These are phyloP conservation scores for Aeminium ludgeri DNA, from an alignment of 495 filamentous ascomycete genomes.

Conservation along the genomic window DNA sequence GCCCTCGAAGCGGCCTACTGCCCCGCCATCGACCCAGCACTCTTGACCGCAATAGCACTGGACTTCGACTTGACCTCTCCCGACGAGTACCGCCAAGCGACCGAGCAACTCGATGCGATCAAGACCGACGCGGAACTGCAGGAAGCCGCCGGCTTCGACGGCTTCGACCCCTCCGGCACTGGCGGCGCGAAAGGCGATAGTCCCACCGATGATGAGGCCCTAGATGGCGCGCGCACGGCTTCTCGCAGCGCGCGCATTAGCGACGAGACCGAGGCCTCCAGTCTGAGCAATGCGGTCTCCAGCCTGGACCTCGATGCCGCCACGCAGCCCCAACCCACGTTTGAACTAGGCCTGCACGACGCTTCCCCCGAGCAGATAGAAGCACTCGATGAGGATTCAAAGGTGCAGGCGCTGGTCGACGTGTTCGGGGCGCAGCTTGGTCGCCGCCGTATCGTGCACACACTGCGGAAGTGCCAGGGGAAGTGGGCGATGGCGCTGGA, in stretches of 20 bases:
- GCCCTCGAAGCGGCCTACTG: constrained; percentile 31
- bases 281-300: constrained; percentile 22
- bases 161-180: constrained; percentile 64
- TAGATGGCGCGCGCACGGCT: constrained; percentile 6
- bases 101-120: constrained; percentile 38
- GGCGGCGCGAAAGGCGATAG: constrained; percentile 23
- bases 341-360: constrained; percentile 6
- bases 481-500: constrained; percentile 59
- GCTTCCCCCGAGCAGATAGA: constrained; percentile 12
- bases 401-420: constrained; percentile 35
- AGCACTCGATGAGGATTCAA: constrained; percentile 33
- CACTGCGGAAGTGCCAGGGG: constrained; percentile 45
- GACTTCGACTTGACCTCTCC: constrained; percentile 44
- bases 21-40: constrained; percentile 44
- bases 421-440: constrained; percentile 53
- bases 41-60: constrained; percentile 45
- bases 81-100: constrained; percentile 34
- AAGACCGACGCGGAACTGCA: constrained; percentile 44
- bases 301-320: constrained; percentile 14
- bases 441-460: constrained; percentile 42
- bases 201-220: constrained; percentile 11
- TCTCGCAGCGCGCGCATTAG: constrained; percentile 7
- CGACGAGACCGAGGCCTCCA: constrained; percentile 30
- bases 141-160: constrained; percentile 52
- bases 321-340: constrained; percentile 15